Percentiles rank a stretch among this genome's conserved stretches.
phyloP scores from a whole-genome alignment of 768 basidiomycete genomes.

The Leucocoprinus sp. region DNA sequence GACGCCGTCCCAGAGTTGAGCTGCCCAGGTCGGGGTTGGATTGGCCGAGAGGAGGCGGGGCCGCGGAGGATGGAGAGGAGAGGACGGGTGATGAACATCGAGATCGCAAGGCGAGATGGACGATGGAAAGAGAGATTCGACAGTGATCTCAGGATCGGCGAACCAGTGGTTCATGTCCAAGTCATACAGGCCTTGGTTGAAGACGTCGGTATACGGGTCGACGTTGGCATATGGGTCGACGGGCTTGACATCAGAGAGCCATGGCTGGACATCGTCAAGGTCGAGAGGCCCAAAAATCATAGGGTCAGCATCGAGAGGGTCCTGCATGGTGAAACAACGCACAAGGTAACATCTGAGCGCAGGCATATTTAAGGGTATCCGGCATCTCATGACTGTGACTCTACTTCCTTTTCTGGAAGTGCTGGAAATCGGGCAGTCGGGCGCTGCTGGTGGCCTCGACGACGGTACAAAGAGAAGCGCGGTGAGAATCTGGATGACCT shows the following conservation, averaged over 20 bases:
- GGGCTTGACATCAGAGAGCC: conserved; percentile 21
- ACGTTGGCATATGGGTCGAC: conserved; percentile 31
- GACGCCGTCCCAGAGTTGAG: conserved; percentile 51
- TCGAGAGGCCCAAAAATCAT: conserved; percentile 55
- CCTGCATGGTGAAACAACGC: conserved; percentile 32
- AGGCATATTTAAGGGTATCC: too few species aligned
- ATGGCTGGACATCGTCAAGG: conserved; percentile 36
- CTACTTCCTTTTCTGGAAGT: too few species aligned
- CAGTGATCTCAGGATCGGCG: conserved; percentile 44
- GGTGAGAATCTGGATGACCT: too few species aligned
- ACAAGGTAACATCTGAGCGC: too few species aligned
- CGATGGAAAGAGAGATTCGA: conserved; percentile 41
- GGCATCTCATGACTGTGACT: too few species aligned
- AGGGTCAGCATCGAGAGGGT: conserved; percentile 38
- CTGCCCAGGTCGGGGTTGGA: conserved; percentile 61
- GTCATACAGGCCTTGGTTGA: conserved; percentile 32
- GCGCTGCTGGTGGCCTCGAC: too few species aligned
- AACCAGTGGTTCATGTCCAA: conserved; percentile 55
- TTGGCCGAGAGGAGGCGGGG: conserved; percentile 43
- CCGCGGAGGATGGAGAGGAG: conserved; percentile 45
- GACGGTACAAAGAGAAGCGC: too few species aligned
- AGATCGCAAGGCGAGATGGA: conserved; percentile 51
- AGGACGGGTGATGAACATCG: conserved; percentile 31
- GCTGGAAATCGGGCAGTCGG: too few species aligned
- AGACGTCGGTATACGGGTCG: too few species aligned